These are phyloP conservation scores for Solanum lycopersicoides DNA, from an alignment of 257 asterid genomes.

Conservation along the genomic window DNA sequence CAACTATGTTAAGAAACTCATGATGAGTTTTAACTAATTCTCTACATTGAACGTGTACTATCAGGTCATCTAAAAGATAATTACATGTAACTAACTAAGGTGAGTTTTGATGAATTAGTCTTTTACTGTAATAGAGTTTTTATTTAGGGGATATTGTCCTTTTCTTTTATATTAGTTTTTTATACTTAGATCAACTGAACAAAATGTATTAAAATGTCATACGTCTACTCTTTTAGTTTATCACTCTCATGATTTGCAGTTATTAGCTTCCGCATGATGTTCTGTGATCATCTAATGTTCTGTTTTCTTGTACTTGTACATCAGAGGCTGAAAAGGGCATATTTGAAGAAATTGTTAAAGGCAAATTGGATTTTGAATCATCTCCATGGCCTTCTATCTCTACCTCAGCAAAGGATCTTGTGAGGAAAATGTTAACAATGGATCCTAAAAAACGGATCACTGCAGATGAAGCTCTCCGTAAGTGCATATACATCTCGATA, in stretches of 20 bases:
- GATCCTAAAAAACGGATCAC: constrained; percentile 28
- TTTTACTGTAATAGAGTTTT: neutral
- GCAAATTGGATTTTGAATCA: constrained; percentile 22
- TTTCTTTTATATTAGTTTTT: neutral
- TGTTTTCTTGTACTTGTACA: neutral
- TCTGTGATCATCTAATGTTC: neutral
- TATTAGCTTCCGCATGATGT: neutral
- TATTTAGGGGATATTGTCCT: no score
- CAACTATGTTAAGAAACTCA: neutral
- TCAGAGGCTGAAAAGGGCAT: constrained; percentile 27
- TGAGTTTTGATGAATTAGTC: neutral
- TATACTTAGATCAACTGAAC: neutral
- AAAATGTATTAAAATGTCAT: neutral
- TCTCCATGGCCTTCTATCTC: constrained; percentile 43
- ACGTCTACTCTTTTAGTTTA: neutral
- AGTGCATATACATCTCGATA: neutral
- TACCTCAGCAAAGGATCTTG: constrained; percentile 30
- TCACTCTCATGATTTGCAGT: neutral
- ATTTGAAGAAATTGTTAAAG: constrained; percentile 19
- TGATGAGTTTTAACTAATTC: neutral
- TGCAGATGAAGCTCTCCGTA: constrained; percentile 34
- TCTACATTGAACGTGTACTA: neutral
- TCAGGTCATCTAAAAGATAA: neutral
- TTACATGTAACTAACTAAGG: neutral
- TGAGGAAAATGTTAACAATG: constrained; percentile 26